Evolutionary conservation across 192 early-diverging fungal genomes (phyloP), one percentile per base, ranked within the genome.

Genomic region (Backusella psychrophila): DNA sequence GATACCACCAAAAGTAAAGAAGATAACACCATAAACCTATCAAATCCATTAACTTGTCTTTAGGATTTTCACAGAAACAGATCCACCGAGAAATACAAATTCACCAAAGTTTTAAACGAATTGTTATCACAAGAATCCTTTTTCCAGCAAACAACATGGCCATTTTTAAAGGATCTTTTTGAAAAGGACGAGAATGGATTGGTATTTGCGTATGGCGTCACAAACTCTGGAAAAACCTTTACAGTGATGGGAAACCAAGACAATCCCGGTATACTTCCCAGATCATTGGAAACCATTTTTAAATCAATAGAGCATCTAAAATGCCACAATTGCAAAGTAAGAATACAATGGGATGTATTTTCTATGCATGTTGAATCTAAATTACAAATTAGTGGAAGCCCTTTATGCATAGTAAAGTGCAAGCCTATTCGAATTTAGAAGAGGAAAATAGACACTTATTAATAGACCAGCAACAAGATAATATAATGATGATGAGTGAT

Each of bases 181-280:
- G 52, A 70, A 6, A 88, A 90, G 4, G 88, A 86, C 56, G 56
- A 63, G 7, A 90, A 93, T 71, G 88, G 86, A 35, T 78, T 92
- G 38, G n/a, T 94, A 59, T 93, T 94, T 79, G 84, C 91, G 1
- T 93, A 93, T 71, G 92, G 93, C 5, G 86, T 88, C 35, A 92
- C 89, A 11, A 90, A 92, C 68, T 91, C 90, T 31, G 93, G 92
- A 65, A 93, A 93, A 72, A 91, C 92, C 3, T 87, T 90, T 70
- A 88, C 90, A 0, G 86, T 92, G 53, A 87, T 90, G 75, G 91
- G 91, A 1, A 86, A 73, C 2, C 49, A 69, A 29, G 71, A 66
- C 4, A 77, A 79, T 8, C 80, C 86, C 7, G 91, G 92, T 7
- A 66, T 93, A 52, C 72, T 93, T 8, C 89, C 91, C 17, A 80